A percentile compares a stretch with the other conserved stretches of the same genome.
These are phyloP conservation scores for Nymphaea colorata DNA, from an alignment of 164 flowering plant species.

Conservation along the genomic window DNA sequence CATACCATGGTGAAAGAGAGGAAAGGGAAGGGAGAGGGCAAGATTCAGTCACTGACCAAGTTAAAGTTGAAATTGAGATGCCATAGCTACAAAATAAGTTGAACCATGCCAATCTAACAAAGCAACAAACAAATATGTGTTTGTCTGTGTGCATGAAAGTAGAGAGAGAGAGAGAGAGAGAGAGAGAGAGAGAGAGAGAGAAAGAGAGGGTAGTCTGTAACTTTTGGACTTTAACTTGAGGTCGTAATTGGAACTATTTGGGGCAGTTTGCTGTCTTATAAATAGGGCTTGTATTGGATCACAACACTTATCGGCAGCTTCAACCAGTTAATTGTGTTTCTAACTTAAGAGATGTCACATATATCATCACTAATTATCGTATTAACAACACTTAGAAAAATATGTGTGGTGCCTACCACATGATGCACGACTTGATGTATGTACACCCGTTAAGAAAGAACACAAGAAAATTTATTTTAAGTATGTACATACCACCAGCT, in stretches of 20 bases:
- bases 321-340: no score
- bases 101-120: not conserved
- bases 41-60: not conserved
- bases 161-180: not conserved
- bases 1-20: constrained; percentile 50
- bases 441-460: no score
- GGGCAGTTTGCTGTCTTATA: no score
- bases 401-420: no score
- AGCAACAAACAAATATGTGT: not conserved
- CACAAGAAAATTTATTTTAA: not conserved
- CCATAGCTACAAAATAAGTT: not conserved
- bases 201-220: not conserved
- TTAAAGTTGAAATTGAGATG: not conserved
- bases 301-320: no score
- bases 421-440: no score
- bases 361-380: no score
- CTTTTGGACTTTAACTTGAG: not conserved
- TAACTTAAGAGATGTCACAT: no score
- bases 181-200: not conserved
- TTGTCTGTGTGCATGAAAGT: not conserved
- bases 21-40: constrained; percentile 4
- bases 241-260: no score
- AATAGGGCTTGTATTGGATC: no score
- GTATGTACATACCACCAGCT: not conserved
- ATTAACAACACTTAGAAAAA: no score